Percentiles rank a stretch among this genome's conserved stretches.
Evolutionary conservation across 2,329 filamentous ascomycete genomes (phyloP).

Genomic region (Zymoseptoria crescenta): DNA sequence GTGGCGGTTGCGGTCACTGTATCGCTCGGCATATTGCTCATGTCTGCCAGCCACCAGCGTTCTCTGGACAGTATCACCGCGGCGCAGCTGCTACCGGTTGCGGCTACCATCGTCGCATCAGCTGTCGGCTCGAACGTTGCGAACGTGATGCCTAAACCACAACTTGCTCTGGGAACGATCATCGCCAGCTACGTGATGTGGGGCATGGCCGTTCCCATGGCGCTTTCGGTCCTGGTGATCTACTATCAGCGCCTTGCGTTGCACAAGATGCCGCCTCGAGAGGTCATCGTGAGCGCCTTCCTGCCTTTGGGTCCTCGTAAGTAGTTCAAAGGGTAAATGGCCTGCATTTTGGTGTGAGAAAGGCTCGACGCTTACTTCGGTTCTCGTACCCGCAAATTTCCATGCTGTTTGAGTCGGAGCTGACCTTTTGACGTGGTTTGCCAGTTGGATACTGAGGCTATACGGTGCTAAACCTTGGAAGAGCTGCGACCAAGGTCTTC

Average conservation of each 20-base stretch:
- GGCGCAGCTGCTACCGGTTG: conserved; percentile 57
- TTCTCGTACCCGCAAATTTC: no score
- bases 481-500: conserved; percentile 23
- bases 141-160: conserved; percentile 44
- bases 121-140: conserved; percentile 57
- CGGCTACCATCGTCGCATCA: conserved; percentile 57
- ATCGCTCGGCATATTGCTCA: conserved; percentile 34
- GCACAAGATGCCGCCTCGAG: conserved; percentile 57
- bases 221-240: conserved; percentile 55
- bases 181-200: conserved; percentile 61
- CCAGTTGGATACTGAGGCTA: conserved; percentile 53
- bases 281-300: conserved; percentile 61
- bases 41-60: not conserved
- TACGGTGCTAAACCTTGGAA: conserved; percentile 25
- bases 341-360: no score
- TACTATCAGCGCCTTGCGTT: conserved; percentile 63
- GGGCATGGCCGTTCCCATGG: conserved; percentile 56
- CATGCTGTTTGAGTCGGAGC: no score
- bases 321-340: no score
- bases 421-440: conserved; percentile 23
- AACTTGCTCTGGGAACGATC: conserved; percentile 53
- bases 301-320: conserved; percentile 53
- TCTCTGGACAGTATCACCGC: conserved; percentile 50
- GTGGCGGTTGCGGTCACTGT: conserved; percentile 33
- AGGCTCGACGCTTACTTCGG: no score